A percentile compares a stretch with the other conserved stretches of the same genome.
phyloP scores from a whole-genome alignment of 148 eudicot genomes.

The Spergularia bocconei region DNA sequence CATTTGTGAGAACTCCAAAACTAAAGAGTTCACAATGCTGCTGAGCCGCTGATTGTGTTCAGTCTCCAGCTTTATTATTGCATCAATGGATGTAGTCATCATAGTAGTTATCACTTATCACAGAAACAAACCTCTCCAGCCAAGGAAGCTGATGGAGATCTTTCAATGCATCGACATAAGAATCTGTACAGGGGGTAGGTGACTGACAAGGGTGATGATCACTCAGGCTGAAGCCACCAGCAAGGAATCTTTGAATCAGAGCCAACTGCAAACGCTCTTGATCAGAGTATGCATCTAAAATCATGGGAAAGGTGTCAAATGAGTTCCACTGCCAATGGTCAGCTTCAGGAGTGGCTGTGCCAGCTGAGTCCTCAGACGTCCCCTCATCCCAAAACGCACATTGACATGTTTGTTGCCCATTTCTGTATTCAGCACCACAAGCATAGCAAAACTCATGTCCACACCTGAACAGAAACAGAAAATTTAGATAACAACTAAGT shows the following conservation, averaged over 20 bases:
- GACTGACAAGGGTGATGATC: constrained; percentile 63
- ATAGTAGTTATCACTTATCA: constrained; percentile 70
- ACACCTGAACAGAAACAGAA: constrained; percentile 40
- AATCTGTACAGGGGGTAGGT: constrained; percentile 64
- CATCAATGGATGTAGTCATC: constrained; percentile 61
- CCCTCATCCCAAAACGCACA: constrained; percentile 64
- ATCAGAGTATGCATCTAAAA: constrained; percentile 74
- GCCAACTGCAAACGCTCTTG: constrained; percentile 90
- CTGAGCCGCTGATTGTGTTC: not conserved
- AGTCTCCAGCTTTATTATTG: not conserved
- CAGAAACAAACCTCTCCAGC: constrained; percentile 90
- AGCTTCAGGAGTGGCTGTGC: constrained; percentile 36
- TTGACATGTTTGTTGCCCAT: constrained; percentile 56
- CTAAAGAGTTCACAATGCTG: not conserved
- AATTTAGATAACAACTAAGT: not conserved
- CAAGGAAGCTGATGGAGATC: constrained; percentile 93
- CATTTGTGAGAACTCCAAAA: not conserved
- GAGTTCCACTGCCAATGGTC: constrained; percentile 84
- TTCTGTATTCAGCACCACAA: constrained; percentile 59
- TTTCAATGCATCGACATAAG: constrained; percentile 75
- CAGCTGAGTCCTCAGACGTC: constrained; percentile 24
- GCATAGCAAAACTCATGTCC: constrained; percentile 81
- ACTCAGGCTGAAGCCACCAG: constrained; percentile 66
- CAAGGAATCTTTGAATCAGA: constrained; percentile 77
- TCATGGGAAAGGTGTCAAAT: constrained; percentile 53